Evolutionary conservation across 2,329 filamentous ascomycete genomes (phyloP), one percentile per base, ranked within the genome.

Genomic region (Pseudogymnoascus sp.): DNA sequence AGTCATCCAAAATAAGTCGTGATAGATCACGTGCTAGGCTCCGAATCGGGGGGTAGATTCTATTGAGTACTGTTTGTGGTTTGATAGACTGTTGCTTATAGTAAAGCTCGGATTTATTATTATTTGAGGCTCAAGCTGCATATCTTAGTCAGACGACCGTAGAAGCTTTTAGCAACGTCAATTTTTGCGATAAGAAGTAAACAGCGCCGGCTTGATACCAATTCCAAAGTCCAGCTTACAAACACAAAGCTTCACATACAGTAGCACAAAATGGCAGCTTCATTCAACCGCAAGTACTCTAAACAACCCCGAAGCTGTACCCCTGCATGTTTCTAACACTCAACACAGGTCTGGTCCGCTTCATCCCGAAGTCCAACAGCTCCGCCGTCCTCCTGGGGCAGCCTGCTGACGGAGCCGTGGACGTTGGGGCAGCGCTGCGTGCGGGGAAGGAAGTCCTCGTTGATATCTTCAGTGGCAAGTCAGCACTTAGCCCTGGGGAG

Each of bases 381-480:
- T 72, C 74, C 63, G 78, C 78, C 64, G 70, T 82, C 60, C 73
- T 83, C 58, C 80, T 86, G 67, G 83, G 83, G 35, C 78, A 86
- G 67, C 83, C 83, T 1, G 72, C 77, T 35, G 78, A 83, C 64
- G 71, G 75, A 21, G 71, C 76, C 8, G 65, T 84, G 33, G 83
- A 87, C 67, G 80, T 87, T 48, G 84, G 84, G 48, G 70, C 78
- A 27, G 83, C 83, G 13, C 71, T 85, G 29, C 78, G 79, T 65
- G 78, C 81, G 52, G 81, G 81, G 36, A 74, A 82, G 64, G 79
- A 85, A 40, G 82, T 87, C 36, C 68, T 76, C 29, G 82, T 84
- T 52, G 76, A 77, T 40, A 75, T 84, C 5, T 86, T 82, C 73
- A 82, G 79, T 25, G 84, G 85, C 15, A 75, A 74, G 1, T 87